Percentiles rank a stretch among this genome's conserved stretches.
Conservation (phyloP, 768 basidiomycete species). For the Trametes cingulata region DNA sequence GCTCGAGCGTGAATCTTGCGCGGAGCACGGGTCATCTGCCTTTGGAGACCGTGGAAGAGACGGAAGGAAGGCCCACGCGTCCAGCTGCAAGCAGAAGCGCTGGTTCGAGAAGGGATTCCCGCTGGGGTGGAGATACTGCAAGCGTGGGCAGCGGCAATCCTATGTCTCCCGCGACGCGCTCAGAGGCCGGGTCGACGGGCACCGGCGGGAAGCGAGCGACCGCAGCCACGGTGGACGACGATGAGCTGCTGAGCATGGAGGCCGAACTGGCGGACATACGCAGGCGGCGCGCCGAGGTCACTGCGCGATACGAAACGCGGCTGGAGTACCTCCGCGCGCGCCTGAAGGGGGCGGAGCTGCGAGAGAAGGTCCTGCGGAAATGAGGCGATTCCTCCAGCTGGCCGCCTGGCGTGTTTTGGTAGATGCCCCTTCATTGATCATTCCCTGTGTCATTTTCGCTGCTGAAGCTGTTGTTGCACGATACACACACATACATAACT, state of each 20-base stretch:
- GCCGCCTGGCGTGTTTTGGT: background rate
- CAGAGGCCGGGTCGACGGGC: conserved; percentile 15
- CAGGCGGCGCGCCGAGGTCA: conserved; percentile 68
- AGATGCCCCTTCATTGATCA: background rate
- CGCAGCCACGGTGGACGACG: conserved; percentile 30
- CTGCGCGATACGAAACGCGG: conserved; percentile 69
- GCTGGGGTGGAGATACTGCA: conserved; percentile 10
- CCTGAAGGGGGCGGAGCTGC: conserved; percentile 80
- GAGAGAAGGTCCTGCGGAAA: conserved; percentile 75
- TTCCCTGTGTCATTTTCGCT: background rate
- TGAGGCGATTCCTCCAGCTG: conserved; percentile 16
- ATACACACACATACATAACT: conserved; percentile 2
- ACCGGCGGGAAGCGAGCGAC: conserved; percentile 19
- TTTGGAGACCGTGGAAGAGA: conserved; percentile 54
- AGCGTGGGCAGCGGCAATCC: conserved; percentile 6
- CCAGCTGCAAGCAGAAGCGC: conserved; percentile 1
- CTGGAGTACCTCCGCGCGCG: conserved; percentile 81
- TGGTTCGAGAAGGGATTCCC: conserved; percentile 10
- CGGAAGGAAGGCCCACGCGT: conserved; percentile 31
- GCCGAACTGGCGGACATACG: conserved; percentile 71
- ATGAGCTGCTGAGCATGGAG: conserved; percentile 43
- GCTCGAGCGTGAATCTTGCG: conserved; percentile 51
- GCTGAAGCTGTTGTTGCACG: conserved; percentile 13
- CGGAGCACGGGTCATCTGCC: conserved; percentile 51
- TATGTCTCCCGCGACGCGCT: conserved; percentile 13